phyloP scores from a whole-genome alignment of 805 yeast species.

The Ogataea populi-albae region DNA sequence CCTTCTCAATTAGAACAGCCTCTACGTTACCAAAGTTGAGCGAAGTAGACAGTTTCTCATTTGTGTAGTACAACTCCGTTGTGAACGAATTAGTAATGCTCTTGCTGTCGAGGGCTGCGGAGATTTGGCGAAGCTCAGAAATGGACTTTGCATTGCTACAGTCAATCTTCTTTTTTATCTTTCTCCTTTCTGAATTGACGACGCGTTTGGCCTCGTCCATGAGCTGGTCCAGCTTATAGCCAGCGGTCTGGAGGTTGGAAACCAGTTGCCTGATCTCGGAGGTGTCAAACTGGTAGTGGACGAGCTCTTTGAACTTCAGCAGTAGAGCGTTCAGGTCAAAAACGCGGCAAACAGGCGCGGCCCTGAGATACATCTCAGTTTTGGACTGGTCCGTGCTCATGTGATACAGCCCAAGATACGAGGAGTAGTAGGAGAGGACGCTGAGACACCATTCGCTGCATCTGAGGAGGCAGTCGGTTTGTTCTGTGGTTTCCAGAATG shows the following conservation, averaged over 20 bases:
- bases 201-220: constrained; percentile 20
- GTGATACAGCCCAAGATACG: constrained; percentile 23
- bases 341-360: constrained; percentile 33
- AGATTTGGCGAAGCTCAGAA: constrained; percentile 16
- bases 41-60: constrained; percentile 20
- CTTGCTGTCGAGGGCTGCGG: constrained; percentile 17
- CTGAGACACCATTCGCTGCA: constrained; percentile 27
- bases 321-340: constrained; percentile 25
- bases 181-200: constrained; percentile 24
- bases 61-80: constrained; percentile 28
- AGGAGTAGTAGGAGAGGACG: constrained; percentile 18
- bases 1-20: constrained; percentile 15
- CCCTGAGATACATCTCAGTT: constrained; percentile 27
- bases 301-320: constrained; percentile 19
- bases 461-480: constrained; percentile 10
- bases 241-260: constrained; percentile 25
- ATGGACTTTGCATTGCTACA: constrained; percentile 27
- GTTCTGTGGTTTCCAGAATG: constrained; percentile 13
- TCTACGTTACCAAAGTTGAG: constrained; percentile 21
- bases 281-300: constrained; percentile 19
- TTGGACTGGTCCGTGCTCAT: constrained; percentile 23
- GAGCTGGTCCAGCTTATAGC: constrained; percentile 16
- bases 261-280: constrained; percentile 19
- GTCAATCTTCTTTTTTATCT: constrained; percentile 13
- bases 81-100: constrained; percentile 6